Evolutionary conservation across 2,329 filamentous ascomycete species (phyloP).

Genomic region (Mariannaea sp.): DNA sequence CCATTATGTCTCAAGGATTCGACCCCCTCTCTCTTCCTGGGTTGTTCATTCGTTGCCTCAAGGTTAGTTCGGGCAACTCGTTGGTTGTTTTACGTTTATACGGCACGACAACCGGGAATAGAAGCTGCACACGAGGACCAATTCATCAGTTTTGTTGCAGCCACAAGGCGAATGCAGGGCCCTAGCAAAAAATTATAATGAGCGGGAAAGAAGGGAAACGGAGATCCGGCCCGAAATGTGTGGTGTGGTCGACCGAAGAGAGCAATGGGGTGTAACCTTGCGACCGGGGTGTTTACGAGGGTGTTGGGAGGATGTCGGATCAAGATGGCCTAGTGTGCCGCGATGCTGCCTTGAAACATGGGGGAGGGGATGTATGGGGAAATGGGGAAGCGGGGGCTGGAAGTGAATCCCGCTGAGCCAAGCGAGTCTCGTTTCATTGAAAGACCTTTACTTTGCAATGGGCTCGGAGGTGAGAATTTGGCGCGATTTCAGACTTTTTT

Average conservation of each 20-base stretch:
- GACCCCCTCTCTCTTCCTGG: no score
- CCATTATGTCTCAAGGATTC: no score
- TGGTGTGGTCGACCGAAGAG: constrained; percentile 22
- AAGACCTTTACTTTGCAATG: no score
- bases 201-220: no score
- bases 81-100: no score
- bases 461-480: no score
- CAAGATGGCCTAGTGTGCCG: neutral
- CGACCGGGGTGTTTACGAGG: constrained; percentile 10
- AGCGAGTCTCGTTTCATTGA: neutral
- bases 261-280: constrained; percentile 16
- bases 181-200: neutral
- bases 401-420: neutral
- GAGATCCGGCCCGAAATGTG: constrained; percentile 21
- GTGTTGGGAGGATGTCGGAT: neutral
- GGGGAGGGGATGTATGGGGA: neutral
- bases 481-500: no score
- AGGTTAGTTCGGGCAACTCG: neutral
- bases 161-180: constrained; percentile 14
- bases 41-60: neutral
- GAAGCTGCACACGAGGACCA: neutral
- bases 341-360: neutral
- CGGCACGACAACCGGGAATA: no score
- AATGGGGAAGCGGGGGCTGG: neutral
- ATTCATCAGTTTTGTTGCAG: neutral